These are phyloP conservation scores for Mortierella claussenii DNA, from an alignment of 192 early-diverging fungal species.

Conservation along the genomic window DNA sequence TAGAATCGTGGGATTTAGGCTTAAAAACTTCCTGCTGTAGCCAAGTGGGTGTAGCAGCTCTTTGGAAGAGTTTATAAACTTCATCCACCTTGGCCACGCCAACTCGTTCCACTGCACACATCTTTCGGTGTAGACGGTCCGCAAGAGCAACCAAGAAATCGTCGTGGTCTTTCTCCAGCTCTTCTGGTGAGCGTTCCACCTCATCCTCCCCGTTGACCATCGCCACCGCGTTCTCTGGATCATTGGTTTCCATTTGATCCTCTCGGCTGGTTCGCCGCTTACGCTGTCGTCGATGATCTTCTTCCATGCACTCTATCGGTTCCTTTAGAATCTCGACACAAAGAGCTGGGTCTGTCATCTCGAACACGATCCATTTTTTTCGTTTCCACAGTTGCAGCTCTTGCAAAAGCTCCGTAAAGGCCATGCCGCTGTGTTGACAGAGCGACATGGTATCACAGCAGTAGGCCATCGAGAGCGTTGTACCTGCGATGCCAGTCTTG, in stretches of 20 bases:
- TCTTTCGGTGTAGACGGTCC: conserved; percentile 38
- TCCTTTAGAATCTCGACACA: conserved; percentile 42
- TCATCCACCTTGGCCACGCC: conserved; percentile 51
- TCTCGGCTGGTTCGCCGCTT: not conserved
- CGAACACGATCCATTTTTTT: conserved; percentile 48
- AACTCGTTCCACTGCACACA: conserved; percentile 48
- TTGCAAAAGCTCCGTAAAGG: conserved; percentile 27
- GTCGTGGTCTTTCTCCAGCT: conserved; percentile 37
- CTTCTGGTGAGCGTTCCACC: conserved; percentile 2
- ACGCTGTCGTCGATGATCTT: not conserved
- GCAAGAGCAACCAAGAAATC: conserved; percentile 17
- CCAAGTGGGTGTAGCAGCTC: conserved; percentile 38
- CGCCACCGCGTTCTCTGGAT: not conserved
- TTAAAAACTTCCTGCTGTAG: conserved; percentile 39
- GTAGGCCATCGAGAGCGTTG: conserved; percentile 39
- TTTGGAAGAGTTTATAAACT: conserved; percentile 41
- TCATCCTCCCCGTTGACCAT: not conserved
- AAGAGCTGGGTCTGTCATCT: conserved; percentile 31
- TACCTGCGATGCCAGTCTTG: conserved; percentile 18
- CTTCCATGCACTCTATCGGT: conserved; percentile 25
- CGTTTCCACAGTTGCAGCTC: conserved; percentile 45
- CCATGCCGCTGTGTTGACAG: conserved; percentile 25
- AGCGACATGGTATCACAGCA: conserved; percentile 37
- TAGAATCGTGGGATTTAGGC: not conserved
- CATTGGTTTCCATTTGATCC: not conserved